Conservation (phyloP, 2,329 filamentous ascomycete genomes). For the Calonectria hongkongensis region DNA sequence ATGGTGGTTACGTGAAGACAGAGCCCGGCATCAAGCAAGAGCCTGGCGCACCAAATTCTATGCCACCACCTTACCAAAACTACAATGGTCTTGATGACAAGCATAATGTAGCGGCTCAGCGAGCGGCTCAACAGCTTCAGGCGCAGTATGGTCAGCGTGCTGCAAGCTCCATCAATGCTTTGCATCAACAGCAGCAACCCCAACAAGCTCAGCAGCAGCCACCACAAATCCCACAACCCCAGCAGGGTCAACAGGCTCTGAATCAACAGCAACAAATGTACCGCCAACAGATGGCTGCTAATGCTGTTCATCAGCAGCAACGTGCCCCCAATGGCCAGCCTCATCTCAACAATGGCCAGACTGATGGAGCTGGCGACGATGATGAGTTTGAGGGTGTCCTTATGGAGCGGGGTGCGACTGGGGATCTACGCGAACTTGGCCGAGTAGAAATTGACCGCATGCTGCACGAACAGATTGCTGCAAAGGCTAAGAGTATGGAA, state of each 20-base stretch:
- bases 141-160: slow-evolving; percentile 78
- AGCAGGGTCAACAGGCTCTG: slow-evolving; percentile 55
- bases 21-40: slow-evolving; percentile 69
- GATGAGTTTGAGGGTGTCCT: slow-evolving; percentile 75
- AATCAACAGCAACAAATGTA: slow-evolving; percentile 56
- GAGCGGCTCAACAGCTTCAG: slow-evolving; percentile 75
- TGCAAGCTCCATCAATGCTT: slow-evolving; percentile 79
- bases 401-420: slow-evolving; percentile 72
- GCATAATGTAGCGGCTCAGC: slow-evolving; percentile 68
- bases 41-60: slow-evolving; percentile 60
- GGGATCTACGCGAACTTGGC: slow-evolving; percentile 73
- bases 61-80: slow-evolving; percentile 57
- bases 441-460: slow-evolving; percentile 80
- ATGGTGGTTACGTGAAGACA: slow-evolving; percentile 67
- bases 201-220: slow-evolving; percentile 54
- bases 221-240: slow-evolving; percentile 57
- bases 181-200: slow-evolving; percentile 67
- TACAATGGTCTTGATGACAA: slow-evolving; percentile 60
- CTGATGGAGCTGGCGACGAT: slow-evolving; percentile 83
- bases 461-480: slow-evolving; percentile 81
- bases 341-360: slow-evolving; percentile 71
- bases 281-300: slow-evolving; percentile 55
- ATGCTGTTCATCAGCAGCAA: slow-evolving; percentile 56
- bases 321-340: slow-evolving; percentile 58
- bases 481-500: slow-evolving; percentile 80